Evolutionary conservation across 345 rosid species (phyloP).

Genomic region (Populus simonii): DNA sequence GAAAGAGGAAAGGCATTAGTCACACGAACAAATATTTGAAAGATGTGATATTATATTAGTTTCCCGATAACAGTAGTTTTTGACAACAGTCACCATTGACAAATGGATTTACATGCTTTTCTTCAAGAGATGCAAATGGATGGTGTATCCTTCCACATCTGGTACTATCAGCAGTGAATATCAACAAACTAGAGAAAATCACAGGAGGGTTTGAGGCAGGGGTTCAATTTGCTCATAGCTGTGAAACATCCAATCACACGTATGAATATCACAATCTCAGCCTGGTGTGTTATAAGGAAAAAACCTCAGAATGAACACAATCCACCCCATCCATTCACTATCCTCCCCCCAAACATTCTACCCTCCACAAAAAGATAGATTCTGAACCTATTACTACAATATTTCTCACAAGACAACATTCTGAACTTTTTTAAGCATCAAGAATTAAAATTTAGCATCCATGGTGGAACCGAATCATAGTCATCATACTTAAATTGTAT

Average conservation of each 20-base stretch:
- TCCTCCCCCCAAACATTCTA: background rate
- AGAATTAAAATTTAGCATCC: background rate
- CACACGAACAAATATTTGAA: background rate
- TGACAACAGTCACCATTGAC: background rate
- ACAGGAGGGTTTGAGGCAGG: background rate
- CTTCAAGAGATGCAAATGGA: background rate
- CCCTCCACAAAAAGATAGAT: background rate
- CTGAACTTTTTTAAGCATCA: background rate
- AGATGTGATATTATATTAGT: background rate
- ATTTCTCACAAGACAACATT: background rate
- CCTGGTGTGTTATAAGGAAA: background rate
- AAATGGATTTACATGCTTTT: background rate
- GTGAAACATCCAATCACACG: background rate
- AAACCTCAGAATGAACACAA: background rate
- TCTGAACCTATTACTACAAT: background rate
- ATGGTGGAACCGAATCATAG: background rate
- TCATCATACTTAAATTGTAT: background rate
- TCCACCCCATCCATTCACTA: background rate
- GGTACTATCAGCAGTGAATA: background rate
- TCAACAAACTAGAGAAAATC: background rate
- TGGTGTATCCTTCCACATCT: background rate
- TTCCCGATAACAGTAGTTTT: background rate
- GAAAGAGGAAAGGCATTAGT: constrained; percentile 1
- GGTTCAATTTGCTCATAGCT: background rate
- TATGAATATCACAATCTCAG: background rate